Conservation (phyloP, 225 moss, liverwort and hornwort species). For the Neckera pumila region DNA sequence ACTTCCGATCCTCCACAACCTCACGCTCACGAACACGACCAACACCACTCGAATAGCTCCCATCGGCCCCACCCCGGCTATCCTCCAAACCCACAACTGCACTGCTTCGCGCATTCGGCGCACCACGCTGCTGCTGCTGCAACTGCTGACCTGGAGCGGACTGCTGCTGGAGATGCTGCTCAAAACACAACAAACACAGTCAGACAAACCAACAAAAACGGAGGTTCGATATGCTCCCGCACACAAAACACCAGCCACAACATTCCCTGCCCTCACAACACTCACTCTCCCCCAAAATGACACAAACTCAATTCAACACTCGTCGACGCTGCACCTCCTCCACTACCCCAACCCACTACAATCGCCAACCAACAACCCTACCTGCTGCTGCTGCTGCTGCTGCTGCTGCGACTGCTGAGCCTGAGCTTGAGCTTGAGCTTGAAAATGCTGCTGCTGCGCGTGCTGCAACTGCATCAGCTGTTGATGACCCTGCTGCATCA, state of each 20-base stretch:
- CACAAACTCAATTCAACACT: no score
- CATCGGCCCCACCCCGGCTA: constrained; percentile 24
- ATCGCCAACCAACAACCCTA: not conserved
- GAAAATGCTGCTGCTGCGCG: not conserved
- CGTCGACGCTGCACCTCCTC: not conserved
- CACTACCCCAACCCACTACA: not conserved
- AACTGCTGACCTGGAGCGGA: not conserved
- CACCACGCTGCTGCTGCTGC: constrained; percentile 5
- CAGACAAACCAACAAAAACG: not conserved
- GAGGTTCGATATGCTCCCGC: not conserved
- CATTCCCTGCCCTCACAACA: not conserved
- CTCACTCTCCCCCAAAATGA: not conserved
- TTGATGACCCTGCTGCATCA: constrained; percentile 43
- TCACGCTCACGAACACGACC: constrained; percentile 39
- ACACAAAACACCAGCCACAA: no score
- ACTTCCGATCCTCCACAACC: constrained; percentile 48
- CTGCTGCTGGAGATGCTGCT: constrained; percentile 15
- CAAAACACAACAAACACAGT: not conserved
- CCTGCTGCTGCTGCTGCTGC: constrained; percentile 14
- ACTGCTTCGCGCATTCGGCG: constrained; percentile 17
- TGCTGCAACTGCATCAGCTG: constrained; percentile 31
- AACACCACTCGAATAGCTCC: constrained; percentile 12
- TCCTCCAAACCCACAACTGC: constrained; percentile 28
- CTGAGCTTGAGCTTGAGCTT: not conserved
- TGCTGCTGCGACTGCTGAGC: constrained; percentile 20